These are phyloP conservation scores for Tetraselmis chui DNA, from an alignment of 139 green algal genomes.

Conservation along the genomic window DNA sequence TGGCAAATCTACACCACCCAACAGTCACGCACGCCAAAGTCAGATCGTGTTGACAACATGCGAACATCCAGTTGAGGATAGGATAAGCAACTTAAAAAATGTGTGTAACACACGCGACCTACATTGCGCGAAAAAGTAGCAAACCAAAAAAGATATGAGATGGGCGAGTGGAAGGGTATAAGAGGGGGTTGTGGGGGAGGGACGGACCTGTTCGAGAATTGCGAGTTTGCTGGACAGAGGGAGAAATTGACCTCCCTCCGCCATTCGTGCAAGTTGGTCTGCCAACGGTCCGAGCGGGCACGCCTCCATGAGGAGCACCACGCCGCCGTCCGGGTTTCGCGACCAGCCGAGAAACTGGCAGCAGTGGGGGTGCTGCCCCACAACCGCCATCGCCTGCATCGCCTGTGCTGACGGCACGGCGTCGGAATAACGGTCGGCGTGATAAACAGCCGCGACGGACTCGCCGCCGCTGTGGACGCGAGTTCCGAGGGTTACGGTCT, in stretches of 20 bases:
- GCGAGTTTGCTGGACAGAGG: neutral
- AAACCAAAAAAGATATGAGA: too few relatives aligned
- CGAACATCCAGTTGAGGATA: too few relatives aligned
- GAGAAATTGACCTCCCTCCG: neutral
- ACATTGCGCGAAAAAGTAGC: too few relatives aligned
- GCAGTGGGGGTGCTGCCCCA: neutral
- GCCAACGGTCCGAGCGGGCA: neutral
- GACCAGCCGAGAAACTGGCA: neutral
- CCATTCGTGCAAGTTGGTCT: neutral
- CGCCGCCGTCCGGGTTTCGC: neutral
- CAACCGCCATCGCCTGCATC: neutral
- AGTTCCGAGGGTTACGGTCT: neutral
- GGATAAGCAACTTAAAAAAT: too few relatives aligned
- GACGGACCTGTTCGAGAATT: neutral
- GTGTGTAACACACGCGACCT: too few relatives aligned
- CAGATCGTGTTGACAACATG: too few relatives aligned
- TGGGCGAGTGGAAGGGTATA: too few relatives aligned
- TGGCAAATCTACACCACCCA: neutral
- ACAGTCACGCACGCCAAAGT: too few relatives aligned
- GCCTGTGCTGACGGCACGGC: too few relatives aligned
- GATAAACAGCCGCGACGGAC: neutral
- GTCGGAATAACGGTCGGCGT: neutral
- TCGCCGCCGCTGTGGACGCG: too few relatives aligned
- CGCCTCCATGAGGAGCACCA: neutral
- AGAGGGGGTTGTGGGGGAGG: too few relatives aligned